Conservation (phyloP, 73 alveolate genomes). For the Tetrahymena borealis region DNA sequence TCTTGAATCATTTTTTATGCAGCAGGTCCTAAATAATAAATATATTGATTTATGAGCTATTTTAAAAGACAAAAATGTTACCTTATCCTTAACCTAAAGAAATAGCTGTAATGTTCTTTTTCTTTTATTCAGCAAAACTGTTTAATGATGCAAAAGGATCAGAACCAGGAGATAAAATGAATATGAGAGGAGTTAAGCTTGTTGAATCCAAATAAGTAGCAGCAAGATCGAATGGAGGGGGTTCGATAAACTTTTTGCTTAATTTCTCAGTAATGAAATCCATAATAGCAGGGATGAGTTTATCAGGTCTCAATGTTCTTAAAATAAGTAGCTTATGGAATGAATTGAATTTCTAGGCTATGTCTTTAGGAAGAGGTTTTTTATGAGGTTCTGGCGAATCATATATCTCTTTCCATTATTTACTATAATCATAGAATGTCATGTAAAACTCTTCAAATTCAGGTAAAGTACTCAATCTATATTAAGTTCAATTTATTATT, state of each 20-base stretch:
- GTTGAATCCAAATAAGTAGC: conserved; percentile 83
- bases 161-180: conserved; percentile 98
- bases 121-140: conserved; percentile 80
- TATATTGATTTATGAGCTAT: neutral
- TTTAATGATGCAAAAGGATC: conserved; percentile 88
- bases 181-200: conserved; percentile 86
- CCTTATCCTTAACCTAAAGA: conserved; percentile 92
- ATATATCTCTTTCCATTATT: conserved; percentile 60
- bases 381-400: conserved; percentile 70
- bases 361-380: conserved; percentile 64
- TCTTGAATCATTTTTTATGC: conserved; percentile 88
- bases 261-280: conserved; percentile 66
- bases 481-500: neutral
- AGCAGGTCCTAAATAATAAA: neutral
- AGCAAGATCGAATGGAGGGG: conserved; percentile 94
- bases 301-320: conserved; percentile 85
- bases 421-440: conserved; percentile 38
- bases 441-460: neutral
- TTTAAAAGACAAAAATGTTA: conserved; percentile 7
- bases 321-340: conserved; percentile 71
- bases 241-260: conserved; percentile 84
- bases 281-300: conserved; percentile 68
- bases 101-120: conserved; percentile 72
- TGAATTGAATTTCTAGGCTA: conserved; percentile 46
- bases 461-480: neutral